Evolutionary conservation across 2,329 filamentous ascomycete species (phyloP).

Genomic region (Myrmaecium sp.): DNA sequence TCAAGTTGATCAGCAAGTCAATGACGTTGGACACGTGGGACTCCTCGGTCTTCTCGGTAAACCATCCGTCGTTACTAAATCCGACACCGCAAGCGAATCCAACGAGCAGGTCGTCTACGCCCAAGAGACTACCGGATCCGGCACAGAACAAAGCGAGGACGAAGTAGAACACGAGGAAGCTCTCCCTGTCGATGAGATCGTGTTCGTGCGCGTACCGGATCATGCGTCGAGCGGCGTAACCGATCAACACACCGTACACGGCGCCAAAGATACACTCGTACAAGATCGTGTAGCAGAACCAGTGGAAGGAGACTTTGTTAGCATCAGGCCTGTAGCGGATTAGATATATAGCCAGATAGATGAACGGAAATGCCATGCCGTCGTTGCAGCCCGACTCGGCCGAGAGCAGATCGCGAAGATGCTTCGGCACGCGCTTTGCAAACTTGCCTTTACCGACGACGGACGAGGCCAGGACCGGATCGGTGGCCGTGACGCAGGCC

Average conservation of each 20-base stretch:
- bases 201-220: constrained; percentile 76
- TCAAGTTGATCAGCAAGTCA: constrained; percentile 86
- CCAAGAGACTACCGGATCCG: constrained; percentile 78
- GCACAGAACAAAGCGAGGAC: constrained; percentile 91
- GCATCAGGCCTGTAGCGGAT: constrained; percentile 62
- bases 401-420: constrained; percentile 85
- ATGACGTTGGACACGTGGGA: constrained; percentile 99
- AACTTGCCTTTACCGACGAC: constrained; percentile 99
- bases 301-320: constrained; percentile 58
- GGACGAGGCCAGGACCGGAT: constrained; percentile 90
- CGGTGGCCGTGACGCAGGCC: constrained; percentile 91
- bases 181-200: constrained; percentile 85
- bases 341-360: constrained; percentile 83
- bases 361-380: constrained; percentile 97
- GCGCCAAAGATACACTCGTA: constrained; percentile 95
- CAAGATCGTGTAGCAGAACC: constrained; percentile 75
- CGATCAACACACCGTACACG: constrained; percentile 70
- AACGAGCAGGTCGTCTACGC: constrained; percentile 83
- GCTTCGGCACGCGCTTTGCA: constrained; percentile 90
- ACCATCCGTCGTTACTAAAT: constrained; percentile 99
- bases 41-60: constrained; percentile 93
- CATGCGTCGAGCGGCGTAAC: constrained; percentile 76
- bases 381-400: constrained; percentile 98
- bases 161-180: constrained; percentile 97
- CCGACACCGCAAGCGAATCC: constrained; percentile 94